Evolutionary conservation across 108 stramenopile species (phyloP), one percentile per base, ranked within the genome.

Genomic region (Skeletonema grethae): DNA sequence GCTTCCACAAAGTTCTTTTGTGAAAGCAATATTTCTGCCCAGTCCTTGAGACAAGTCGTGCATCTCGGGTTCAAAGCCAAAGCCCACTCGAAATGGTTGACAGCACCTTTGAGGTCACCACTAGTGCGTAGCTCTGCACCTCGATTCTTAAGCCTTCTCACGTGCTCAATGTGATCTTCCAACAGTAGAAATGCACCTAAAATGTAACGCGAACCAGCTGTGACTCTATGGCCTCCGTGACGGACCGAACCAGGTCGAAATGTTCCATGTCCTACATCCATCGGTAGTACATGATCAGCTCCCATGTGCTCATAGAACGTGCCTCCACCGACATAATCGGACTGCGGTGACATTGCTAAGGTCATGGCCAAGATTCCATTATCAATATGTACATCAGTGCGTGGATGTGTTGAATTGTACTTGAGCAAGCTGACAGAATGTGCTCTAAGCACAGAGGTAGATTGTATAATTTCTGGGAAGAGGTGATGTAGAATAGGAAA

Each of bases 341-440:
- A 41, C 57, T 31, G 48, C 6, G 81, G 77, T 28, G 81, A 73
- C 81, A 88, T 85, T 12, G 88, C 85, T 2, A 88, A 45, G 9
- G 88, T 88, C 81, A 88, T 76, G 0, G 88, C 88, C 0, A 88
- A 48, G 34, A 88, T 86, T 8, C 88, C 88, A 75, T 88, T 88
- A 57, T 88, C 88, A 67, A 88, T 82, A 34, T 88, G 88, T 2
- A 86, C 77, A 65, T 88, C 88, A 1, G 88, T 88, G 24, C 88
- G 68, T 31, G 88, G 88, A 72, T 88, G 88, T 29, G 80, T 83
- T 11, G 81, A 56, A 69, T 88, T 88, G 72, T 88, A 88, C 36
- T 85, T 85, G 12, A 88, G 81, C 39, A 88, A 61, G 15, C 70
- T 61, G 7, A 88, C 88, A 12, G 83, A 84, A 67, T 88, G 88